Evolutionary conservation across 176 grass and related monocot genomes (phyloP).

Genomic region (Thinopyrum elongatum): DNA sequence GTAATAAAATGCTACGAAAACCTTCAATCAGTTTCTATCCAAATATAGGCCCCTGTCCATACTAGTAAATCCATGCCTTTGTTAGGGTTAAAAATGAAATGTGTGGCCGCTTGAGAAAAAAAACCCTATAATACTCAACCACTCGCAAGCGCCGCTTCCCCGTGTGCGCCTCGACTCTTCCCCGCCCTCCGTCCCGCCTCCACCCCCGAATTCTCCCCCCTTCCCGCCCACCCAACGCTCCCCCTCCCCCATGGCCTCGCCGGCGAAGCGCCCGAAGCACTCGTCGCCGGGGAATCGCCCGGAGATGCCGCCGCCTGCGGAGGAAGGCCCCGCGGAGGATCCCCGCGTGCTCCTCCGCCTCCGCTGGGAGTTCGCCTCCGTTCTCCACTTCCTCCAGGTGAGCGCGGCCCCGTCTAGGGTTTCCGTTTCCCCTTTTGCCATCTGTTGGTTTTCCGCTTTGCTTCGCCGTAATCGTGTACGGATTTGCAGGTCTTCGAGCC

Average conservation of each 20-base stretch:
- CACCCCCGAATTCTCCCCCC: conserved; percentile 15
- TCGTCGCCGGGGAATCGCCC: neutral
- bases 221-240: conserved; percentile 32
- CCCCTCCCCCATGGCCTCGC: conserved; percentile 29
- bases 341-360: conserved; percentile 50
- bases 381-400: conserved; percentile 74
- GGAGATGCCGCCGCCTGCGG: neutral
- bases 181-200: conserved; percentile 13
- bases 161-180: neutral
- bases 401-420: conserved; percentile 30
- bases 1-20: neutral
- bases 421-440: neutral
- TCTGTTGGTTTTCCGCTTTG: neutral
- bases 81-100: neutral
- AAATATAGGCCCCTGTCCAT: neutral
- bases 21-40: neutral
- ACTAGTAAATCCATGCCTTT: neutral
- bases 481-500: conserved; percentile 73
- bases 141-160: neutral
- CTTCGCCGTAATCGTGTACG: neutral
- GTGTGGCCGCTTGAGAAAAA: neutral
- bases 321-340: neutral
- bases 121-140: neutral
- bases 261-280: conserved; percentile 38
- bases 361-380: conserved; percentile 90